A percentile compares a stretch with the other conserved stretches of the same genome.
phyloP scores from a whole-genome alignment of 306 rosid species.

The Glycine soja region DNA sequence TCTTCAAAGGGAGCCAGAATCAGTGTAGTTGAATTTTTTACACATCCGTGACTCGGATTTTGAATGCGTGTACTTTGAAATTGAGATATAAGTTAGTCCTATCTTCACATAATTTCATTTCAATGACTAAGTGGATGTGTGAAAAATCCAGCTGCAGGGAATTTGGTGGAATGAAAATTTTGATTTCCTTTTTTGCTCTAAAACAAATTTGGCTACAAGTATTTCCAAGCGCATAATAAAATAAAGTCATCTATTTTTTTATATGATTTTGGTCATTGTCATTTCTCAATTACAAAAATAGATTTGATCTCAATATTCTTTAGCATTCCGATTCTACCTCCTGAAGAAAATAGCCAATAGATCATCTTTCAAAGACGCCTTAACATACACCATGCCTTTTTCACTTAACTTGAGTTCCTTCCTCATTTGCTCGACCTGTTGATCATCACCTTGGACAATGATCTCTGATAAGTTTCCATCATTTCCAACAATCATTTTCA shows the following conservation, averaged over 20 bases:
- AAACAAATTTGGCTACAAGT: background rate
- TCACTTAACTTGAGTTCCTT: constrained; percentile 77
- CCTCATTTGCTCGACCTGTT: constrained; percentile 85
- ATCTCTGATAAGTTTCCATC: constrained; percentile 68
- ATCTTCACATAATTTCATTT: background rate
- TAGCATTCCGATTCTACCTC: background rate
- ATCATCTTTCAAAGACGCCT: constrained; percentile 66
- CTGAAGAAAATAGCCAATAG: background rate
- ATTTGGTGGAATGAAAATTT: background rate
- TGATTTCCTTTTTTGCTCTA: background rate
- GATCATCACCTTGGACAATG: constrained; percentile 85
- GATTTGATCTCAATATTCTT: background rate
- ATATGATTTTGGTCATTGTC: background rate
- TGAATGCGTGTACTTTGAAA: background rate
- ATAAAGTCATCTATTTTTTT: background rate
- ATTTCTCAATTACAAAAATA: background rate
- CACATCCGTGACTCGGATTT: background rate
- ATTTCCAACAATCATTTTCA: constrained; percentile 67
- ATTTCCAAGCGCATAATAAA: background rate
- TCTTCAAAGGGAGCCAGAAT: background rate
- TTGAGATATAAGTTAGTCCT: background rate
- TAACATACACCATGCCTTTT: constrained; percentile 87
- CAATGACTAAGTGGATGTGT: background rate
- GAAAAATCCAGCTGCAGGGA: background rate
- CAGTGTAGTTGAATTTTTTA: background rate